A percentile compares a stretch with the other conserved stretches of the same genome.
Conservation (phyloP, 2,329 filamentous ascomycete genomes). For the Neofusicoccum cordaticola region DNA sequence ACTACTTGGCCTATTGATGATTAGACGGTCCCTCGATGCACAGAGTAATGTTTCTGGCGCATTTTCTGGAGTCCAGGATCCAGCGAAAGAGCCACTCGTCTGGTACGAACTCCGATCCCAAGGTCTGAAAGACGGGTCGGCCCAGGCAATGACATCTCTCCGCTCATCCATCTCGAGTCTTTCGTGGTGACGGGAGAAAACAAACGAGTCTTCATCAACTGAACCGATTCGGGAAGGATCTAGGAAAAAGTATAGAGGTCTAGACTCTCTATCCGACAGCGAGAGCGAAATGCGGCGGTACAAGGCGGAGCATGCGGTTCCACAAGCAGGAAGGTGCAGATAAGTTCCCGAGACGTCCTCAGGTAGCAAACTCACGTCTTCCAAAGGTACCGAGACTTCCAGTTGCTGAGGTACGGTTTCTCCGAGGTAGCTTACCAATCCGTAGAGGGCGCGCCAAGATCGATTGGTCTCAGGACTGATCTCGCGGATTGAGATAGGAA, state of each 20-base stretch:
- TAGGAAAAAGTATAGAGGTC: constrained; percentile 55
- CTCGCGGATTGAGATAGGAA: constrained; percentile 24
- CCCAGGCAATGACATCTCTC: constrained; percentile 45
- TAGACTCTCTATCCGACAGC: not conserved
- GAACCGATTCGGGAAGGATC: constrained; percentile 53
- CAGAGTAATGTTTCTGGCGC: not conserved
- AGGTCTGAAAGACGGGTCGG: constrained; percentile 39
- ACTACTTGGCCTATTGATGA: not conserved
- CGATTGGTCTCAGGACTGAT: constrained; percentile 19
- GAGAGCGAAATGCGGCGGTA: constrained; percentile 43
- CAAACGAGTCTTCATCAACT: constrained; percentile 51
- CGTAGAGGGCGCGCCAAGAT: constrained; percentile 39
- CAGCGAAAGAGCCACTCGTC: not conserved
- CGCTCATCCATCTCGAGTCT: constrained; percentile 47
- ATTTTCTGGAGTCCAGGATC: not conserved
- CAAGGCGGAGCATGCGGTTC: constrained; percentile 54
- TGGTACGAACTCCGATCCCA: constrained; percentile 21
- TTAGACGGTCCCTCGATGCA: not conserved
- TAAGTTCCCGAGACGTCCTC: constrained; percentile 51
- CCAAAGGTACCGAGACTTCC: constrained; percentile 28
- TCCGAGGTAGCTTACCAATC: constrained; percentile 36
- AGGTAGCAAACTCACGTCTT: constrained; percentile 26
- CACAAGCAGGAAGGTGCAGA: constrained; percentile 53
- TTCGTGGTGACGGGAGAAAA: constrained; percentile 53
- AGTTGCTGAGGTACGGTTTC: constrained; percentile 47